Evolutionary conservation across 805 yeast species (phyloP), one percentile per base, ranked within the genome.

Genomic region (Wickerhamomyces bovis): DNA sequence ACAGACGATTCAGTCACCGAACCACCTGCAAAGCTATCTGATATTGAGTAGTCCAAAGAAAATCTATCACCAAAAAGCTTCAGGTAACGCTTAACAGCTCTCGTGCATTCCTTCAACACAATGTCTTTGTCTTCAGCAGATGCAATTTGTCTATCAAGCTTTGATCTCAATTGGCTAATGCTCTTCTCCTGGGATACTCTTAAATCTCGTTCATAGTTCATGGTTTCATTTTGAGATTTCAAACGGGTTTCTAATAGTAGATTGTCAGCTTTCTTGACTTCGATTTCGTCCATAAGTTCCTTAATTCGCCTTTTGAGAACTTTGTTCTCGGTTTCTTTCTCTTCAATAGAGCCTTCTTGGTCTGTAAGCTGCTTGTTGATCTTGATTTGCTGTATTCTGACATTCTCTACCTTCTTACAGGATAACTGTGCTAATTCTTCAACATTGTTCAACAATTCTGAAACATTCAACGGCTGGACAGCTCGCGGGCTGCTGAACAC

Each of bases 341-440:
- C 46, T 8, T 12, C 16, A 10, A 41, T 4, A 9, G 25, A 5
- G 9, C 6, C 13, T 18, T 51, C 38, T 13, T 18, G 23, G 22
- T 46, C 51, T 13, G 25, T 18, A 6, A 44, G 40, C 15, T 49
- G 41, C 19, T 51, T 51, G n/a, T 39, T 30, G 2, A 25, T 20
- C 25, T 52, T 49, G 8, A 45, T 45, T n/a, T 42, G 39, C 22
- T 41, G 42, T 16, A 44, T 42, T 31, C 40, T 39, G 13, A 20
- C 11, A 13, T 18, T 23, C 6, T 41, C 39, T 2, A 46, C 19
- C 12, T 20, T 36, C 19, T 31, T 38, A 7, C n/a, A 31, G n/a
- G 38, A 38, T 8, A 35, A 11, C 20, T 36, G 26, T 7, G 31
- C n/a, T 13, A 20, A 15, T 25, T 47, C 42, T 15, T 36, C 41